A percentile compares a stretch with the other conserved stretches of the same genome.
phyloP scores from a whole-genome alignment of 805 yeast species.

The Saccharomycopsis sp. region DNA sequence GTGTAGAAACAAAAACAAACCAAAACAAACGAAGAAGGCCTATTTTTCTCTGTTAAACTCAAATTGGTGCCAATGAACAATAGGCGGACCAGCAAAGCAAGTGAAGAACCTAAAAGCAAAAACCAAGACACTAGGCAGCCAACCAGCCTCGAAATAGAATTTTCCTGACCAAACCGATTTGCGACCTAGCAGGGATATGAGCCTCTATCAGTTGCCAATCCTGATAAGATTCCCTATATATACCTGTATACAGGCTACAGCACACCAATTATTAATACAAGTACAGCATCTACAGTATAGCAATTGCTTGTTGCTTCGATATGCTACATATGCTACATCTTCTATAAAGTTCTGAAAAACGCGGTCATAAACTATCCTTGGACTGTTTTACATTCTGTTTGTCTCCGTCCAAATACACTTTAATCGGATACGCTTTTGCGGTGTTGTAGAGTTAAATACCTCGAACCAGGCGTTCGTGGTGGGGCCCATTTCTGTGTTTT shows the following conservation, averaged over 20 bases:
- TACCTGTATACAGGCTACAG: no score
- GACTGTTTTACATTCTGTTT: neutral
- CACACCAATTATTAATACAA: no score
- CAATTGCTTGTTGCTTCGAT: no score
- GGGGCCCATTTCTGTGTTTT: neutral
- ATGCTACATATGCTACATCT: no score
- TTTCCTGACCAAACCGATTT: neutral
- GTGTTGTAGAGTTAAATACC: neutral
- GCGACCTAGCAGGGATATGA: neutral
- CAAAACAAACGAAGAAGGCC: neutral
- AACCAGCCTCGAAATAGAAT: neutral
- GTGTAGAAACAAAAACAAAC: neutral
- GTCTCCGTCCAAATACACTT: neutral
- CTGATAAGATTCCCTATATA: no score
- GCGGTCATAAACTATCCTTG: neutral
- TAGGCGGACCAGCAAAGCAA: neutral
- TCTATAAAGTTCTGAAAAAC: no score
- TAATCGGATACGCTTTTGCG: neutral
- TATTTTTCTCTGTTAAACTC: neutral
- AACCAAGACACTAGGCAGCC: neutral
- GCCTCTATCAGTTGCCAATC: no score
- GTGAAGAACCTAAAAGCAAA: neutral
- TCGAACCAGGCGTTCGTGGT: neutral
- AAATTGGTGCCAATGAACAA: neutral
- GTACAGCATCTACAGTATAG: no score